phyloP scores from a whole-genome alignment of 73 alveolate species.

The Symbiodinium pilosum region DNA sequence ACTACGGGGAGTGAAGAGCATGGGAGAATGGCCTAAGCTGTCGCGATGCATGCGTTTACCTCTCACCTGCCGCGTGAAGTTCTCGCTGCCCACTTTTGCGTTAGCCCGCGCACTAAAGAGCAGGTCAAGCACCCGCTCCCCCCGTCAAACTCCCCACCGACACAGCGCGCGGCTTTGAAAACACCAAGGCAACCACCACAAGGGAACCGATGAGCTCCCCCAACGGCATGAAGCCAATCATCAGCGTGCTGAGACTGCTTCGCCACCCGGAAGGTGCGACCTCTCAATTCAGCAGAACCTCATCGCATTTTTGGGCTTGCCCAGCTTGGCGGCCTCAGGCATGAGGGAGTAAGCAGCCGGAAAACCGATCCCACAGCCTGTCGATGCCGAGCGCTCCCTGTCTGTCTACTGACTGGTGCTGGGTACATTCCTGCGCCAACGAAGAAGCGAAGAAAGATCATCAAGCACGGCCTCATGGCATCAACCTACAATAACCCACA shows the following conservation, averaged over 20 bases:
- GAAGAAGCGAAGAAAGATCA: slow-evolving; percentile 76
- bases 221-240: slow-evolving; percentile 95
- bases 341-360: slow-evolving; percentile 92
- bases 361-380: slow-evolving; percentile 92
- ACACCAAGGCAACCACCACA: slow-evolving; percentile 29
- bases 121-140: too few relatives aligned
- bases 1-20: too few relatives aligned
- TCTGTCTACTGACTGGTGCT: not conserved
- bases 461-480: slow-evolving; percentile 47
- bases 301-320: not conserved
- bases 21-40: too few relatives aligned
- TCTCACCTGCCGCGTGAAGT: too few relatives aligned
- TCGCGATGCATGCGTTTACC: too few relatives aligned
- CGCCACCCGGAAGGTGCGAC: slow-evolving; percentile 53
- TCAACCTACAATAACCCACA: not conserved
- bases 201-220: slow-evolving; percentile 84
- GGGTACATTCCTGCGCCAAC: slow-evolving; percentile 81
- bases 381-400: not conserved
- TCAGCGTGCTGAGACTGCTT: slow-evolving; percentile 79
- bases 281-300: not conserved
- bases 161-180: too few relatives aligned
- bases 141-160: too few relatives aligned
- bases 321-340: slow-evolving; percentile 56
- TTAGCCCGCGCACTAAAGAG: too few relatives aligned
- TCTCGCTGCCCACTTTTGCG: too few relatives aligned